Percentiles rank a stretch among this genome's conserved stretches.
Evolutionary conservation across 2,329 filamentous ascomycete genomes (phyloP).

Genomic region (Phaeosphaeriaceae sp.): DNA sequence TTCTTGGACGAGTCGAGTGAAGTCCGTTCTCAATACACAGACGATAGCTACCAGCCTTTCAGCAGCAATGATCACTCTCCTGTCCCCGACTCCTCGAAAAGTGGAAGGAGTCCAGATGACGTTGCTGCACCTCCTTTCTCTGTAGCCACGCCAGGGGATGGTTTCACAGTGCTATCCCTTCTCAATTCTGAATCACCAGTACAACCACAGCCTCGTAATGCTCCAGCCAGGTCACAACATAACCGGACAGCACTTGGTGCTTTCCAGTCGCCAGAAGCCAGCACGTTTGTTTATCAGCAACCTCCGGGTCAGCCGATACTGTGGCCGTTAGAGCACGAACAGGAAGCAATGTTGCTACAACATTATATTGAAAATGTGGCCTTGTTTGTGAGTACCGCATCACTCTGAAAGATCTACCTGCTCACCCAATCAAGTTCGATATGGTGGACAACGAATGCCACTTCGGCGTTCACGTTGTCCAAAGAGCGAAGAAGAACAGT

Average conservation of each 20-base stretch:
- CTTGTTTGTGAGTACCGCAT: conserved; percentile 34
- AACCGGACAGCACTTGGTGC: conserved; percentile 11
- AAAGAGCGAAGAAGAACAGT: conserved; percentile 46
- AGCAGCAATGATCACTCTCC: conserved; percentile 18
- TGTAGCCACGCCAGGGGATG: conserved; percentile 35
- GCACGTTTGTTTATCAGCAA: conserved; percentile 40
- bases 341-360: conserved; percentile 46
- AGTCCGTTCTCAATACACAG: conserved; percentile 39
- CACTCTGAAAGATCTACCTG: neutral
- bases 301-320: conserved; percentile 37
- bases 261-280: conserved; percentile 15
- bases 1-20: conserved; percentile 46
- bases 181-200: conserved; percentile 43
- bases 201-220: conserved; percentile 14
- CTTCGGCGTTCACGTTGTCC: conserved; percentile 45
- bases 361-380: conserved; percentile 48
- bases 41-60: conserved; percentile 25
- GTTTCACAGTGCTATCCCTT: conserved; percentile 42
- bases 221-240: conserved; percentile 23
- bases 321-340: conserved; percentile 46
- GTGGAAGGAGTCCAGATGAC: conserved; percentile 17
- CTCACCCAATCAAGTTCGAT: conserved; percentile 30
- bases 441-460: conserved; percentile 44
- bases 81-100: conserved; percentile 14
- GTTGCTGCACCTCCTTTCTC: conserved; percentile 22